phyloP scores from a whole-genome alignment of 768 basidiomycete species.

The Suillus variegatus region DNA sequence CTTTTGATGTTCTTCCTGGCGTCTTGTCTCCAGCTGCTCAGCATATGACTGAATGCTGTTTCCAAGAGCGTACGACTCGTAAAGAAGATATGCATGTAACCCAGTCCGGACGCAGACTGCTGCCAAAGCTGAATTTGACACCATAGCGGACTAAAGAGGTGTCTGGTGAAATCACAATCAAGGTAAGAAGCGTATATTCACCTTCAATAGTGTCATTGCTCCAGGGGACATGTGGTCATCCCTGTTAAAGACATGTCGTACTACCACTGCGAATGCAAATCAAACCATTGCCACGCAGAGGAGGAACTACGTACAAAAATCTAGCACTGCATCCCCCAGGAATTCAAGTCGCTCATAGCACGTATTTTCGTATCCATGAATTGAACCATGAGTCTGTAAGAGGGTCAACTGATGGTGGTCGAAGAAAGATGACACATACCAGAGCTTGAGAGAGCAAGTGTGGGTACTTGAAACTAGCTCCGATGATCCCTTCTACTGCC shows the following conservation, averaged over 20 bases:
- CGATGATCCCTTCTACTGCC: constrained; percentile 64
- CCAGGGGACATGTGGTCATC: constrained; percentile 70
- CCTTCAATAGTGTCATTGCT: constrained; percentile 79
- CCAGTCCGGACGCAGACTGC: constrained; percentile 74
- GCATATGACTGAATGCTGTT: constrained; percentile 56
- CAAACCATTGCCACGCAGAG: neutral
- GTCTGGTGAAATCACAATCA: neutral
- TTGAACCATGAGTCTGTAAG: constrained; percentile 66
- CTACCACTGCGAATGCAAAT: constrained; percentile 55
- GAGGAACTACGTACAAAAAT: constrained; percentile 59
- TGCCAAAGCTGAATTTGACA: constrained; percentile 76
- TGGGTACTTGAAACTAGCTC: constrained; percentile 60
- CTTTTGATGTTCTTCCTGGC: constrained; percentile 44
- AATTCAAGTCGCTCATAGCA: constrained; percentile 82
- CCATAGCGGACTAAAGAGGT: constrained; percentile 71
- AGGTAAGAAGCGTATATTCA: constrained; percentile 19
- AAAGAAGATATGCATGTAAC: constrained; percentile 60
- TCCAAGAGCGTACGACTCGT: constrained; percentile 55
- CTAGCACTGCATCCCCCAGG: constrained; percentile 83
- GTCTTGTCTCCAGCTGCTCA: constrained; percentile 44
- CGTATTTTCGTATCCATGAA: constrained; percentile 53
- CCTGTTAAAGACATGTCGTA: constrained; percentile 66
- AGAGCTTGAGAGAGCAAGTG: constrained; percentile 72
- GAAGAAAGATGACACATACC: constrained; percentile 39
- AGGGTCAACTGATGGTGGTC: constrained; percentile 11